These are phyloP conservation scores for Glonium stellatum DNA, from an alignment of 495 filamentous ascomycete species.

Conservation along the genomic window DNA sequence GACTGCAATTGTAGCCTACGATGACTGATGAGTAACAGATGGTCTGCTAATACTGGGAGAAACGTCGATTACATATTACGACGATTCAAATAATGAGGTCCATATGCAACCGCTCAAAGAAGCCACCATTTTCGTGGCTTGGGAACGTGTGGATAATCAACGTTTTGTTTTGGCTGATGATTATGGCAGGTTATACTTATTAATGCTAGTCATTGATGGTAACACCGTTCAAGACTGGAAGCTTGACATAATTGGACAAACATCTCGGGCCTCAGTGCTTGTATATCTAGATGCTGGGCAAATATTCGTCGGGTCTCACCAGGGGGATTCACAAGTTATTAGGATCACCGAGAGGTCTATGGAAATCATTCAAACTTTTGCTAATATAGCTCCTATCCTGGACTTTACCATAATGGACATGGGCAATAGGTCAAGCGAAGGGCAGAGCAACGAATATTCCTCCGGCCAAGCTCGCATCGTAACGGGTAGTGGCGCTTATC, in stretches of 20 bases:
- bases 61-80: conserved; percentile 73
- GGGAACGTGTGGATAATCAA: conserved; percentile 73
- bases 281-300: conserved; percentile 70
- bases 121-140: conserved; percentile 75
- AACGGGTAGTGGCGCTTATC: conserved; percentile 79
- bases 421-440: conserved; percentile 71
- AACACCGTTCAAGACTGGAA: conserved; percentile 59
- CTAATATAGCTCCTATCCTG: conserved; percentile 82
- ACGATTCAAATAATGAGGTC: conserved; percentile 58
- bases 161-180: conserved; percentile 86
- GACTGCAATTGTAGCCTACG: neutral
- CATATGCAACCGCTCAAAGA: conserved; percentile 57
- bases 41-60: conserved; percentile 74
- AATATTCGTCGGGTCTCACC: conserved; percentile 84
- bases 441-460: conserved; percentile 77
- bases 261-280: conserved; percentile 64
- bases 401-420: conserved; percentile 96
- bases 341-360: conserved; percentile 49
- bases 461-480: conserved; percentile 94
- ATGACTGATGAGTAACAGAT: conserved; percentile 14
- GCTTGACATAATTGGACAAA: conserved; percentile 59
- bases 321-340: conserved; percentile 84
- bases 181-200: conserved; percentile 71
- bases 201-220: conserved; percentile 63
- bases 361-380: conserved; percentile 65